Evolutionary conservation across 2,329 filamentous ascomycete species (phyloP), one percentile per base, ranked within the genome.

Genomic region (Nigrospora oryzae): DNA sequence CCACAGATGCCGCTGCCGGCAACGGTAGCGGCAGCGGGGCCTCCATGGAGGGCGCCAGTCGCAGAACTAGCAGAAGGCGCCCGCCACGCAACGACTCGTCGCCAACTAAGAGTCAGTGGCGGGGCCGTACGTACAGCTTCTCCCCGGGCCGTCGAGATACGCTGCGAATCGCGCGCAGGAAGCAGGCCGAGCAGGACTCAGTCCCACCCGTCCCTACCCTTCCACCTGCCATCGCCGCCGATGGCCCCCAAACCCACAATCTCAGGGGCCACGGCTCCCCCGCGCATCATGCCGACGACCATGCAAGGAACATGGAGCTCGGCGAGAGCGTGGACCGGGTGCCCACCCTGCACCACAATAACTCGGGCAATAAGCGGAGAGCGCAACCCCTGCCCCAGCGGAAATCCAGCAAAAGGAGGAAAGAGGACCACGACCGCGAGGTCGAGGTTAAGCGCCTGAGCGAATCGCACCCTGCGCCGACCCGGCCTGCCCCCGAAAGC

Each of bases 391-490:
- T 84, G 28, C 65, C 78, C 42, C 78, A 82, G 47, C 82, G 83
- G 49, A 88, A 81, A 58, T 85, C 85, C 36, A 89, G 81, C 69
- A 94, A 87, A 66, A 79, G 84, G 55, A 82, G 83, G 56, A 83
- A 84, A 53, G 75, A 84, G 50, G 86, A 94, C 50, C 79, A 81
- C 59, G 75, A 84, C 47, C 78, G 91, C 46, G 90, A 95, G 64
- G 87, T 87, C 50, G 89, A 95, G 65, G 89, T 96, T 58, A 86
- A 83, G 59, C 82, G 87, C 44, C 87, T 96, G 85, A 86, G 80
- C 57, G 78, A 80, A 36, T 77, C 75, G 16, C 36, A 44, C 15
- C 23, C 40, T 49, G 76, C 83, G 53, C 81, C 86, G 6, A 68
- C 81, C 43, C 78, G 86, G 42, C 73, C 82, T 6, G 74, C 75